These are phyloP conservation scores for Fusarium compactum DNA, from an alignment of 2,329 filamentous ascomycete genomes.

Conservation along the genomic window DNA sequence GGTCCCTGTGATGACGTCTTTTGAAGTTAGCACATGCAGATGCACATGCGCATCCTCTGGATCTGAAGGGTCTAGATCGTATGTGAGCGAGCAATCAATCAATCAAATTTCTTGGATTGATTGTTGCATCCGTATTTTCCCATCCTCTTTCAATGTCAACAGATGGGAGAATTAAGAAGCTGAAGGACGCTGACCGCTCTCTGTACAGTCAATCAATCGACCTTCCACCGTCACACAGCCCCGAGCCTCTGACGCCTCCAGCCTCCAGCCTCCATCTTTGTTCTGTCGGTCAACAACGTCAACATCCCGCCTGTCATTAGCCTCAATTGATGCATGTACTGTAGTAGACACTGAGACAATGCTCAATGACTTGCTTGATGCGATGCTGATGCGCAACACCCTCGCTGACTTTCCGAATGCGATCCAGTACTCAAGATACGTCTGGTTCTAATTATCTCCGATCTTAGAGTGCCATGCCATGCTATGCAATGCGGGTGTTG, in stretches of 20 bases:
- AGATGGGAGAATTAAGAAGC: background rate
- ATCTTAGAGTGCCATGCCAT: slow-evolving; percentile 11
- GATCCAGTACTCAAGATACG: slow-evolving; percentile 12
- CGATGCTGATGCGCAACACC: slow-evolving; percentile 7
- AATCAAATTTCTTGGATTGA: slow-evolving; percentile 23
- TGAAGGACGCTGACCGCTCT: slow-evolving; percentile 22
- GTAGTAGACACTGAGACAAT: slow-evolving; percentile 31
- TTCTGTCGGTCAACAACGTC: slow-evolving; percentile 1
- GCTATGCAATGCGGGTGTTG: slow-evolving; percentile 11
- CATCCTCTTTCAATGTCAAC: background rate
- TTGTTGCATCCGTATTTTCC: slow-evolving; percentile 2
- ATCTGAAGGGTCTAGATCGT: slow-evolving; percentile 34
- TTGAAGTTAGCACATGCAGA: background rate
- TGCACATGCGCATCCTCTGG: slow-evolving; percentile 1
- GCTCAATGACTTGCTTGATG: slow-evolving; percentile 35
- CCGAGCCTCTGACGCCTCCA: slow-evolving; percentile 17
- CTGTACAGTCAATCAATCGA: background rate
- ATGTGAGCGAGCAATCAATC: background rate
- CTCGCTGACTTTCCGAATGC: slow-evolving; percentile 14
- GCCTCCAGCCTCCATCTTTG: slow-evolving; percentile 5
- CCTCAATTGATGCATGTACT: background rate
- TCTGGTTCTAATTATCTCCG: slow-evolving; percentile 11
- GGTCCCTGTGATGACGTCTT: slow-evolving; percentile 38
- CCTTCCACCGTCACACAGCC: slow-evolving; percentile 12
- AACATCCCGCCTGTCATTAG: background rate